phyloP scores from a whole-genome alignment of 2,329 filamentous ascomycete species.

The Myriosclerotinia curreyana region DNA sequence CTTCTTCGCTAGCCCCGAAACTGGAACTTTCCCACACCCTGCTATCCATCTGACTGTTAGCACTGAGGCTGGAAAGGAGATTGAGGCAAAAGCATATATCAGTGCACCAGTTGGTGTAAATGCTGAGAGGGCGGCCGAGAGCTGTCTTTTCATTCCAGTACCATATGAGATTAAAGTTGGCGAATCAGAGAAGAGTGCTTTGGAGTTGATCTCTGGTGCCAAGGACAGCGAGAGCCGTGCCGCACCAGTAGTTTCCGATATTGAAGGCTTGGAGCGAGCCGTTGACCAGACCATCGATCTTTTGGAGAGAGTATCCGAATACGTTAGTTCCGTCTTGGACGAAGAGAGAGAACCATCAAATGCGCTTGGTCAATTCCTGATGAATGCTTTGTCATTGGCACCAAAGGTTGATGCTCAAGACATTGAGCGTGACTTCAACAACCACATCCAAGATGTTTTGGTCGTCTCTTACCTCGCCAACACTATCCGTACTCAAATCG shows the following conservation, averaged over 20 bases:
- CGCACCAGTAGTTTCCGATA: constrained; percentile 75
- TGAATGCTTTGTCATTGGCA: constrained; percentile 87
- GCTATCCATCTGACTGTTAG: constrained; percentile 94
- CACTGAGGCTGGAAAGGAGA: constrained; percentile 81
- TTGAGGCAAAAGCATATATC: constrained; percentile 92
- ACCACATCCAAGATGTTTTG: constrained; percentile 98
- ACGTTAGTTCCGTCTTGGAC: constrained; percentile 89
- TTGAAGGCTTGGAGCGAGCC: constrained; percentile 82
- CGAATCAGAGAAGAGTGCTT: constrained; percentile 70
- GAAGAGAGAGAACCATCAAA: constrained; percentile 88
- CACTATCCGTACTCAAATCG: constrained; percentile 98
- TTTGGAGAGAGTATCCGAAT: constrained; percentile 86
- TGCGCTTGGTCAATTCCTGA: constrained; percentile 88
- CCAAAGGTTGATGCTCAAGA: constrained; percentile 90
- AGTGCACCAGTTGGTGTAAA: constrained; percentile 92
- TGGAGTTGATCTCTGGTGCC: constrained; percentile 81
- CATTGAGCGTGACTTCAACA: constrained; percentile 98
- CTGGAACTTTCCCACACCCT: constrained; percentile 96
- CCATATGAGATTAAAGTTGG: constrained; percentile 91
- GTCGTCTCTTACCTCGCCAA: constrained; percentile 98
- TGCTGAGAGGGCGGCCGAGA: constrained; percentile 90
- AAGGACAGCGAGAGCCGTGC: constrained; percentile 74
- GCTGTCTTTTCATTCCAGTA: constrained; percentile 95
- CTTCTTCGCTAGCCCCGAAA: constrained; percentile 96
- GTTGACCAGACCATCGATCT: constrained; percentile 85